These are phyloP conservation scores for Hypomontagnella monticulosa DNA, from an alignment of 495 filamentous ascomycete genomes.

Conservation along the genomic window DNA sequence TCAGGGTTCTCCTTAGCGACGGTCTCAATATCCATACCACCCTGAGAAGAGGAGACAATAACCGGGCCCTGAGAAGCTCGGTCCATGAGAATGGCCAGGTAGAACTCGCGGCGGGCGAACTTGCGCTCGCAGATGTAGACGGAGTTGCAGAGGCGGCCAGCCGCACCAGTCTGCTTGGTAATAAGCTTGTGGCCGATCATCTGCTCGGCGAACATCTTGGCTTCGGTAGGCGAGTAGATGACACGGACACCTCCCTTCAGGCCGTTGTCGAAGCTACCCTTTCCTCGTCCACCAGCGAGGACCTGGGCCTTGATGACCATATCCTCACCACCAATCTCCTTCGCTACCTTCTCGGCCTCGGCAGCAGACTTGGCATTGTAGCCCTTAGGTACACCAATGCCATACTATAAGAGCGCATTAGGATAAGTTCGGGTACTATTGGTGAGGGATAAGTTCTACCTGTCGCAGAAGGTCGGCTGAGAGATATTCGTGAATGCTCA, in stretches of 20 bases:
- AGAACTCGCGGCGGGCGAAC: conserved; percentile 98
- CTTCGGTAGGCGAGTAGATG: conserved; percentile 88
- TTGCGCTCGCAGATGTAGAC: conserved; percentile 99
- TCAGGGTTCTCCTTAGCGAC: conserved; percentile 98
- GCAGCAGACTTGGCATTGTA: conserved; percentile 80
- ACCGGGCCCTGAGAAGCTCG: conserved; percentile 89
- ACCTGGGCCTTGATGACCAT: conserved; percentile 99
- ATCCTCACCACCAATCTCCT: conserved; percentile 89
- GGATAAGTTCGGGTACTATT: conserved; percentile 27
- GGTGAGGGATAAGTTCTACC: conserved; percentile 62
- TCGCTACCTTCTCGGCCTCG: conserved; percentile 92
- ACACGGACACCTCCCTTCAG: conserved; percentile 98
- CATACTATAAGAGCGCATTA: conserved; percentile 72
- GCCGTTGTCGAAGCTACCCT: conserved; percentile 97
- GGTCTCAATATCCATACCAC: conserved; percentile 98
- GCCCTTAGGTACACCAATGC: conserved; percentile 89
- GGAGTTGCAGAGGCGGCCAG: conserved; percentile 89
- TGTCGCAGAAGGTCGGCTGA: conserved; percentile 87
- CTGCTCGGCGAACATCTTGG: conserved; percentile 97
- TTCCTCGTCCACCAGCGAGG: conserved; percentile 94
- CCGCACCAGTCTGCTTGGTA: conserved; percentile 97
- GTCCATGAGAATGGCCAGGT: conserved; percentile 98
- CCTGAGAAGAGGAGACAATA: conserved; percentile 96
- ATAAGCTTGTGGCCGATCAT: conserved; percentile 99
- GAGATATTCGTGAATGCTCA: conserved; percentile 97